These are phyloP conservation scores for Talaromyces sp. DNA, from an alignment of 2,329 filamentous ascomycete genomes.

Conservation along the genomic window DNA sequence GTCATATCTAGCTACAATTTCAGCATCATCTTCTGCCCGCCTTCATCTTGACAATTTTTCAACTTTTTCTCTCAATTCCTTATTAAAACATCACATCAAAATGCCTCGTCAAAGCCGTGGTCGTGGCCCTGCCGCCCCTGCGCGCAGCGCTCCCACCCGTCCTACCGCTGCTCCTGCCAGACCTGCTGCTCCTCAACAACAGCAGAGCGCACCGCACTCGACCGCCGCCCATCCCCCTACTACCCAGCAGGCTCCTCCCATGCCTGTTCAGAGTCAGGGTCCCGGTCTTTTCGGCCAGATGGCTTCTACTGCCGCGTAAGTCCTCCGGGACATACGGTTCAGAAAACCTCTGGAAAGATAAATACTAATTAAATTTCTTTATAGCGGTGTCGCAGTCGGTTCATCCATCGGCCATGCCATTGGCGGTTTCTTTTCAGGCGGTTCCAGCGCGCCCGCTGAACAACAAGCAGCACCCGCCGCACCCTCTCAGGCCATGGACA, in stretches of 20 bases:
- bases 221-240: conserved; percentile 55
- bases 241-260: conserved; percentile 44
- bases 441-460: conserved; percentile 56
- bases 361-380: background rate
- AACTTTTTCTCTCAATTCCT: background rate
- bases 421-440: conserved; percentile 79
- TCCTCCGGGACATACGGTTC: conserved; percentile 26
- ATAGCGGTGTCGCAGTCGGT: conserved; percentile 91
- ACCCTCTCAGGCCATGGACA: conserved; percentile 51
- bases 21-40: background rate
- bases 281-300: conserved; percentile 93
- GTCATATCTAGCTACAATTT: background rate
- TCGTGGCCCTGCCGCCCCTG: conserved; percentile 48
- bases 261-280: conserved; percentile 49
- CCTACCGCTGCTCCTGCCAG: conserved; percentile 60
- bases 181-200: conserved; percentile 50
- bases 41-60: too few species aligned
- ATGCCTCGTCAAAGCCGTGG: conserved; percentile 78
- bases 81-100: conserved; percentile 27
- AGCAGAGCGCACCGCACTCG: conserved; percentile 65
- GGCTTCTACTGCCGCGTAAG: conserved; percentile 96
- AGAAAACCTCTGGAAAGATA: background rate
- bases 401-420: conserved; percentile 94
- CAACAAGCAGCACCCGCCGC: conserved; percentile 46
- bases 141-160: conserved; percentile 58